Evolutionary conservation across 2,329 filamentous ascomycete genomes (phyloP), one percentile per base, ranked within the genome.

Genomic region (Cladosporium sp.): DNA sequence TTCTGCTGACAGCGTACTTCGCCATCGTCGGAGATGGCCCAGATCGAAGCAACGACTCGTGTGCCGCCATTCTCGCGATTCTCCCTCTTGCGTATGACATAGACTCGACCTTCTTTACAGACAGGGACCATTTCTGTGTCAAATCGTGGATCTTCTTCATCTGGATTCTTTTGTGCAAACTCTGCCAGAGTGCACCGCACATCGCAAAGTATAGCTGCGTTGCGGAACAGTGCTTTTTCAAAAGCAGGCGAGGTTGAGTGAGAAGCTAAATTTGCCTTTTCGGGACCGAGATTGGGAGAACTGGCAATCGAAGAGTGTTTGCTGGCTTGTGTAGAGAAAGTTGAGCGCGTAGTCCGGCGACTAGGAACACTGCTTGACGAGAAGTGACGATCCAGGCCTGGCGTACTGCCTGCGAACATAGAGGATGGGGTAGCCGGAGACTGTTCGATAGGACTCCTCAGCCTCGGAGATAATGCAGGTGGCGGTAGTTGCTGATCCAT

Each of bases 131-230:
- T 76, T 43, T 76, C 73, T 12, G 75, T 71, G 36, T 75, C 74
- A 60, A 67, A 68, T 2, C 69, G 61, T 1, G 67, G 70, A 64
- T 64, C 73, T 47, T 57, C 64, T 40, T 74, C 71, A 22, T 72
- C 64, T 1, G 72, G 70, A 5, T 73, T 67, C 28, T 67, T 66
- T 36, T 74, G 72, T 0, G 75, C 73, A 56, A 75, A 78, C 60
- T 80, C 76, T 15, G 78, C 73, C 1, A 72, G 60, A 14, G 57
- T 70, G 11, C 72, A 75, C 11, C 73, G 74, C 3, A 77, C 71
- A 55, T 78, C 76, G 61, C 77, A 78, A 4, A 79, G 64, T 8
- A 78, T 73, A 6, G 75, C 76, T 1, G 75, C 72, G 58, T 78
- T 77, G 7, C 74, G 72, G 47, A 77, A 77, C 0, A 77, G 73